Evolutionary conservation across 352 stramenopile species (phyloP).

Genomic region (Globisporangium alternatum): DNA sequence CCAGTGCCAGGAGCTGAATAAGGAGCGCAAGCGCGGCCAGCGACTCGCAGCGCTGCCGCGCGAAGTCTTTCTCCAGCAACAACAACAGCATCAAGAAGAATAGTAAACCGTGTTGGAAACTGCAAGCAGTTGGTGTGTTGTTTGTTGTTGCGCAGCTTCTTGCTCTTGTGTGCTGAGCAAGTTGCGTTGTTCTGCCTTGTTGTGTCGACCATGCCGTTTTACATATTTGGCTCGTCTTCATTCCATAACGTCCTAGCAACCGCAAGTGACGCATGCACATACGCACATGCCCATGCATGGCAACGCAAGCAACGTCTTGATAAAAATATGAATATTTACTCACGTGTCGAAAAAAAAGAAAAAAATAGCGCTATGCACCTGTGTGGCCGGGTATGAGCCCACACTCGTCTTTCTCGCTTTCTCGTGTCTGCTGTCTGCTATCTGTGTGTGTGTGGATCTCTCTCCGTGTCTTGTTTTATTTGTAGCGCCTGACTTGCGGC

Average conservation of each 20-base stretch:
- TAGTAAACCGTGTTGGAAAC: neutral
- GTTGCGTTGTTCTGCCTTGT: neutral
- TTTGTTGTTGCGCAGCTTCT: neutral
- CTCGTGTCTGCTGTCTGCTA: neutral
- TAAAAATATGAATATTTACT: conserved; percentile 8
- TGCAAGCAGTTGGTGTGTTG: neutral
- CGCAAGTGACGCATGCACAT: neutral
- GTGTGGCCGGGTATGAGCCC: neutral
- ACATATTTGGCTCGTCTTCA: too few relatives aligned
- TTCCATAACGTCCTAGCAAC: too few relatives aligned
- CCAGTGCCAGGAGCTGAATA: conserved; percentile 46
- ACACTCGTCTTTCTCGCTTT: neutral
- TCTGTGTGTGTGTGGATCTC: conserved; percentile 6
- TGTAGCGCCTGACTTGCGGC: neutral
- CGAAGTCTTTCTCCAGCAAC: conserved; percentile 37
- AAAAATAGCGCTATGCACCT: conserved; percentile 8
- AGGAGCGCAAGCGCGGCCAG: conserved; percentile 40
- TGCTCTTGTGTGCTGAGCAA: neutral
- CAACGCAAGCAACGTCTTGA: neutral
- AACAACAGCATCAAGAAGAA: conserved; percentile 4
- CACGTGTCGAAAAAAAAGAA: conserved; percentile 6
- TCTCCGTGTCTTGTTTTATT: conserved; percentile 2
- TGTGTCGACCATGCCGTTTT: neutral
- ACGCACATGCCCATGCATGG: neutral
- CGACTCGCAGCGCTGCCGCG: conserved; percentile 42